phyloP scores from a whole-genome alignment of 1,284 basidiomycete species.

The Anthracocystis walkeri region DNA sequence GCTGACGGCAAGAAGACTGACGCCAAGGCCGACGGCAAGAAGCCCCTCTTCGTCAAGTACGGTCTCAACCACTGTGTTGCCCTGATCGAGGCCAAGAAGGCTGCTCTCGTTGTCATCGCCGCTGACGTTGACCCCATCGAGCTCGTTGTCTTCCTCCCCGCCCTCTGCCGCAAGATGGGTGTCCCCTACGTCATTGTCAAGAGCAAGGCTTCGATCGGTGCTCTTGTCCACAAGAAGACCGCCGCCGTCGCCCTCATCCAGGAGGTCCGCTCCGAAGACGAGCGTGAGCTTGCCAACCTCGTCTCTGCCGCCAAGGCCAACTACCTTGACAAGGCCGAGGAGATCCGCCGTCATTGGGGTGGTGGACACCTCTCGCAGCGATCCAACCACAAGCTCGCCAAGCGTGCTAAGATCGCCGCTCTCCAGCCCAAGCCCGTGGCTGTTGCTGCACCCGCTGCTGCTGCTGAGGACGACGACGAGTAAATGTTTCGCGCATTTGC shows the following conservation, averaged over 20 bases:
- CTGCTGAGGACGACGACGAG: constrained; percentile 49
- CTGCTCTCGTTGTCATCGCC: constrained; percentile 93
- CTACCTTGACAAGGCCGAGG: constrained; percentile 94
- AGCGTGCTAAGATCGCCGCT: constrained; percentile 89
- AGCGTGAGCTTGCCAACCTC: constrained; percentile 90
- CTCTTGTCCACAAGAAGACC: constrained; percentile 98
- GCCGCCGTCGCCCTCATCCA: constrained; percentile 89
- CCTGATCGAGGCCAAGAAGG: constrained; percentile 93
- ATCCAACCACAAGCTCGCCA: constrained; percentile 89
- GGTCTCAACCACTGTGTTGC: constrained; percentile 97
- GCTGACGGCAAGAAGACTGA: constrained; percentile 75
- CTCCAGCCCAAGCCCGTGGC: constrained; percentile 52
- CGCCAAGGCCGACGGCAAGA: constrained; percentile 73
- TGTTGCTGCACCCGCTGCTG: constrained; percentile 34
- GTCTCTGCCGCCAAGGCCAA: constrained; percentile 96
- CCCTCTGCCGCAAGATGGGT: constrained; percentile 99
- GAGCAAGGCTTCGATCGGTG: constrained; percentile 94
- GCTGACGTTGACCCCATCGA: constrained; percentile 99
- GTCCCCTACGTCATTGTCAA: constrained; percentile 98
- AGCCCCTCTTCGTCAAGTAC: constrained; percentile 95
- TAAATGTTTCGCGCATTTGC: constrained; percentile 41
- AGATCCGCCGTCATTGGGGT: constrained; percentile 91
- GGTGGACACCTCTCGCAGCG: constrained; percentile 95
- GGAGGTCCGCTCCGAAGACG: constrained; percentile 94
- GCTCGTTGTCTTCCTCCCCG: constrained; percentile 92